These are phyloP conservation scores for Carpinus viminea DNA, from an alignment of 306 rosid genomes.

Conservation along the genomic window DNA sequence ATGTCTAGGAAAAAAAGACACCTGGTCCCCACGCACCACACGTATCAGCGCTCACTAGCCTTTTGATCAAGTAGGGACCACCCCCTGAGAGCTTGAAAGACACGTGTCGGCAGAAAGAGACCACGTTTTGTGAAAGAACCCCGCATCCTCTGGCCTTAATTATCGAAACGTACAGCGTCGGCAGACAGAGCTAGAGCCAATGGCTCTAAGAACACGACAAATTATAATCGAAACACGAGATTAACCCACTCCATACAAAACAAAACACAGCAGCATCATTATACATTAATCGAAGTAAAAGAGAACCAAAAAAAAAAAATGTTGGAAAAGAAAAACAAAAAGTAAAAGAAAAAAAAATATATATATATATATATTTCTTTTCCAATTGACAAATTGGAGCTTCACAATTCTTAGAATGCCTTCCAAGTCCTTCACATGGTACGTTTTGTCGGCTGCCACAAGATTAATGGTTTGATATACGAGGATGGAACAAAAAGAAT, in stretches of 20 bases:
- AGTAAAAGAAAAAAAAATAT: background rate
- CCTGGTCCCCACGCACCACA: slow-evolving; percentile 41
- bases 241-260: background rate
- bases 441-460: background rate
- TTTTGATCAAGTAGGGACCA: slow-evolving; percentile 36
- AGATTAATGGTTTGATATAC: too few species aligned
- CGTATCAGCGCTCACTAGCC: slow-evolving; percentile 13
- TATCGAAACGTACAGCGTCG: slow-evolving; percentile 47
- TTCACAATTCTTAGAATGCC: background rate
- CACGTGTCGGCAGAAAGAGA: slow-evolving; percentile 47
- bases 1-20: slow-evolving; percentile 16
- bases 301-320: background rate
- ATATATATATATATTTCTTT: too few species aligned
- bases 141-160: slow-evolving; percentile 12
- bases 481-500: too few species aligned
- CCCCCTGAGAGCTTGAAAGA: slow-evolving; percentile 2
- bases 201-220: slow-evolving; percentile 5
- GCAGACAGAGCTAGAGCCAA: slow-evolving; percentile 13
- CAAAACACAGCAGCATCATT: background rate
- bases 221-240: background rate
- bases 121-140: slow-evolving; percentile 22
- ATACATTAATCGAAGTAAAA: background rate
- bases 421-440: background rate
- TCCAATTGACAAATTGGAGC: background rate
- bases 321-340: background rate